Evolutionary conservation across 352 stramenopile genomes (phyloP), one percentile per base, ranked within the genome.

Genomic region (Phytophthora pini): DNA sequence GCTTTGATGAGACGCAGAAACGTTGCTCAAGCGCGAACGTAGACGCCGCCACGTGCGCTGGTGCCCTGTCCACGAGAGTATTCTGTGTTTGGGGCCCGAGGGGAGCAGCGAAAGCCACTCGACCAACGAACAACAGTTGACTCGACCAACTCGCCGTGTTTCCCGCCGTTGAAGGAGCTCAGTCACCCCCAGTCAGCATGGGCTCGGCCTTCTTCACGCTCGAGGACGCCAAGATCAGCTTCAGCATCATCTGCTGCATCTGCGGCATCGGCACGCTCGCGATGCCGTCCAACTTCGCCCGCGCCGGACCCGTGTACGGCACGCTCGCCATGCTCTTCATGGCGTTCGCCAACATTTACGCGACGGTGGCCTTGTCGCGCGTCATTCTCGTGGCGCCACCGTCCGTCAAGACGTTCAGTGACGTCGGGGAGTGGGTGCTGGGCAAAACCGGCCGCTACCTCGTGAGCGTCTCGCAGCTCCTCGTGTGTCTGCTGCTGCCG

Each of bases 231-330:
- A 89, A 85, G 65, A 76, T 71, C 41, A 70, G 68, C 32, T 88
- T 88, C 68, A 87, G 77, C 57, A 63, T 89, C 67, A 70, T 87
- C 49, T 90, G 82, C 63, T 79, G 74, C 17, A 80, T 89, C 51
- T 90, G 72, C 57, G 82, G 82, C 55, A 83, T 92, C 57, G 83
- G 80, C 5, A 86, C 82, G 46, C 70, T 91, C 27, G 75, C 80
- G 38, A 89, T 91, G 77, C 80, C 80, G 1, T 80, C 68, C 47
- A 91, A 89, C 51, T 91, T 79, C 50, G 72, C 82, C 3, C 79
- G 82, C 2, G 80, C 79, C 9, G 80, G 78, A 0, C 80, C 78
- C 4, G 46, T 73, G 17, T 75, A 77, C 47, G 81, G 75, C 17
- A 79, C 62, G 1, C 63, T 86, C 51, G 81, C 75, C 4, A 68